phyloP scores from a whole-genome alignment of 345 rosid genomes.

The Stellera chamaejasme region DNA sequence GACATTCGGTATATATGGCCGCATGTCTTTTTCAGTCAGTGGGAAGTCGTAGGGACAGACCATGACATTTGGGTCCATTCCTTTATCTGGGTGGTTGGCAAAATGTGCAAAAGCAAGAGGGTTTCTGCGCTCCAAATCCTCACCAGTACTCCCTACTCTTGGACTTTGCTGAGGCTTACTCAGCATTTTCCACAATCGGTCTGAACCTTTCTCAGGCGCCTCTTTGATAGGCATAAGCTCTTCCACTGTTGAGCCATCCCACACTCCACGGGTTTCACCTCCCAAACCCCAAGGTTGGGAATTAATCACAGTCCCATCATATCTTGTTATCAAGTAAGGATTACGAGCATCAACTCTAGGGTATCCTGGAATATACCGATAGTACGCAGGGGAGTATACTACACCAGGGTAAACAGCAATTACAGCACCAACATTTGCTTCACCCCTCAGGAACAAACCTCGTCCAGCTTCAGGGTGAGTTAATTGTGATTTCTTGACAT shows the following conservation, averaged over 20 bases:
- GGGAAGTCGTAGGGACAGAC: constrained; percentile 82
- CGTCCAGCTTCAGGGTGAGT: constrained; percentile 67
- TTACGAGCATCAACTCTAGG: constrained; percentile 61
- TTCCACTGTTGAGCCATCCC: constrained; percentile 39
- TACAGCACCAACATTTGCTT: constrained; percentile 73
- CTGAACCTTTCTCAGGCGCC: constrained; percentile 37
- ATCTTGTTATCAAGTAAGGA: constrained; percentile 72
- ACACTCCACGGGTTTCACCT: constrained; percentile 46
- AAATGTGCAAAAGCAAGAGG: constrained; percentile 87
- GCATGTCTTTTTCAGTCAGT: constrained; percentile 48
- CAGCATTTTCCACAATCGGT: constrained; percentile 59
- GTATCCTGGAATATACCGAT: constrained; percentile 74
- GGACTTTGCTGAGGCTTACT: constrained; percentile 58
- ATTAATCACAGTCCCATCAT: constrained; percentile 71
- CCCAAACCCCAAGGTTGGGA: constrained; percentile 88
- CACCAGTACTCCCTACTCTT: constrained; percentile 17
- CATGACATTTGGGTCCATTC: constrained; percentile 73
- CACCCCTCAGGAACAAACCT: constrained; percentile 72
- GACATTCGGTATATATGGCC: constrained; percentile 70
- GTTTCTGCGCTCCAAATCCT: constrained; percentile 67
- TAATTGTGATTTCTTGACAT: constrained; percentile 54
- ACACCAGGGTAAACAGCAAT: constrained; percentile 87
- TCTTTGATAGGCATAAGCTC: constrained; percentile 20
- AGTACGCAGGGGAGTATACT: constrained; percentile 60
- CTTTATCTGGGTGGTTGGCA: constrained; percentile 64